A percentile compares a stretch with the other conserved stretches of the same genome.
phyloP scores from a whole-genome alignment of 495 filamentous ascomycete species.

The Tuber calosporum region DNA sequence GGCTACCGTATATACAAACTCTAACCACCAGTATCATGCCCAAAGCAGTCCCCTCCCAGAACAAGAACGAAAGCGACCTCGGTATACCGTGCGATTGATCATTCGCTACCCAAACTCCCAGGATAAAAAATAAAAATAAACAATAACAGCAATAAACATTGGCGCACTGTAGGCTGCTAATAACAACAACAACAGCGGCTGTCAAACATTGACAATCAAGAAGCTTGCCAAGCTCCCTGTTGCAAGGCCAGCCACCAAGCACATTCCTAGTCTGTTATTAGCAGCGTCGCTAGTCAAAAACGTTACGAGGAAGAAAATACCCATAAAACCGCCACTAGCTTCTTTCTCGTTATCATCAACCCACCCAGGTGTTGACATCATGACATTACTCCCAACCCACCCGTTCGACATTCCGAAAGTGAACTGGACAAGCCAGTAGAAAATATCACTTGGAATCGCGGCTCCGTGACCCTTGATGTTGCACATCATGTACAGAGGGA shows the following conservation, averaged over 20 bases:
- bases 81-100: neutral
- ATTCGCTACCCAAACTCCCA: neutral
- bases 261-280: constrained; percentile 44
- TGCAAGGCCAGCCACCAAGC: constrained; percentile 73
- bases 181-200: neutral
- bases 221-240: constrained; percentile 87
- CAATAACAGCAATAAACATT: neutral
- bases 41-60: neutral
- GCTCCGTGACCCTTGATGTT: constrained; percentile 69
- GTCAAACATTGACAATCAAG: constrained; percentile 22
- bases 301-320: constrained; percentile 32
- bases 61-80: neutral
- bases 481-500: constrained; percentile 84
- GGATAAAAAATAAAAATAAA: neutral
- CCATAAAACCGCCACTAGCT: constrained; percentile 91
- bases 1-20: neutral
- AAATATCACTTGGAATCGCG: constrained; percentile 66
- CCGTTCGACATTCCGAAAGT: constrained; percentile 80
- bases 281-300: neutral
- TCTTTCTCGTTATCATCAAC: constrained; percentile 74
- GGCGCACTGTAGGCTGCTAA: neutral
- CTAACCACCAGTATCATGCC: neutral
- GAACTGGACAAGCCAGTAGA: constrained; percentile 79
- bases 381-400: constrained; percentile 71
- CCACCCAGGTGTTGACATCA: constrained; percentile 81